A percentile compares a stretch with the other conserved stretches of the same genome.
Evolutionary conservation across 2,329 filamentous ascomycete species (phyloP).

Genomic region (Sordariomycetes sp.): DNA sequence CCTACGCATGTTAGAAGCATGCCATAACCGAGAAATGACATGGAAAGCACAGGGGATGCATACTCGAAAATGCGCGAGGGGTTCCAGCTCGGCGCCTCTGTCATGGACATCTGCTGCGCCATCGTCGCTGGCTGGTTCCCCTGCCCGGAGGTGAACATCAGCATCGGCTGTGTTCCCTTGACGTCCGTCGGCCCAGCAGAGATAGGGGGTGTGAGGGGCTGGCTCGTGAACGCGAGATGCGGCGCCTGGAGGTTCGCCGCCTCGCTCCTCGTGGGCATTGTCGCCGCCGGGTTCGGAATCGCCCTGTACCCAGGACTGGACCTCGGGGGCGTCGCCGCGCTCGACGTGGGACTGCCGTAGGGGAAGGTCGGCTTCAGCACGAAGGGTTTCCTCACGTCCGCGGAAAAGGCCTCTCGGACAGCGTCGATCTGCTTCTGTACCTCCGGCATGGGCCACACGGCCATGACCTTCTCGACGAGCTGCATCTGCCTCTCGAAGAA

Average conservation of each 20-base stretch:
- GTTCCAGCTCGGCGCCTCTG: slow-evolving; percentile 64
- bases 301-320: slow-evolving; percentile 28
- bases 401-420: slow-evolving; percentile 81
- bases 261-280: slow-evolving; percentile 21
- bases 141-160: slow-evolving; percentile 5
- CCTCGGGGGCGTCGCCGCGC: slow-evolving; percentile 46
- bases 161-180: slow-evolving; percentile 2
- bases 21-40: background rate
- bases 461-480: slow-evolving; percentile 73
- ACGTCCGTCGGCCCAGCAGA: background rate
- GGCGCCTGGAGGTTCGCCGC: background rate
- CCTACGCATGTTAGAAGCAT: background rate
- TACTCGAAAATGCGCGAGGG: slow-evolving; percentile 83
- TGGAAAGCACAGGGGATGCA: slow-evolving; percentile 23
- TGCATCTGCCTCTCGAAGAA: slow-evolving; percentile 93
- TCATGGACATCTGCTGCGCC: slow-evolving; percentile 41
- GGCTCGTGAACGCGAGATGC: background rate
- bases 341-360: slow-evolving; percentile 64
- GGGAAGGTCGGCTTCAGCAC: slow-evolving; percentile 80
- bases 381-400: slow-evolving; percentile 72
- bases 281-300: slow-evolving; percentile 28
- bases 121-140: slow-evolving; percentile 15
- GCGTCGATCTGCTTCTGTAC: slow-evolving; percentile 84
- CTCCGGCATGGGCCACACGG: slow-evolving; percentile 77
- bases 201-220: background rate